Percentiles rank a stretch among this genome's conserved stretches.
These are phyloP conservation scores for Diplodia corticola DNA, from an alignment of 2,329 filamentous ascomycete species.

Conservation along the genomic window DNA sequence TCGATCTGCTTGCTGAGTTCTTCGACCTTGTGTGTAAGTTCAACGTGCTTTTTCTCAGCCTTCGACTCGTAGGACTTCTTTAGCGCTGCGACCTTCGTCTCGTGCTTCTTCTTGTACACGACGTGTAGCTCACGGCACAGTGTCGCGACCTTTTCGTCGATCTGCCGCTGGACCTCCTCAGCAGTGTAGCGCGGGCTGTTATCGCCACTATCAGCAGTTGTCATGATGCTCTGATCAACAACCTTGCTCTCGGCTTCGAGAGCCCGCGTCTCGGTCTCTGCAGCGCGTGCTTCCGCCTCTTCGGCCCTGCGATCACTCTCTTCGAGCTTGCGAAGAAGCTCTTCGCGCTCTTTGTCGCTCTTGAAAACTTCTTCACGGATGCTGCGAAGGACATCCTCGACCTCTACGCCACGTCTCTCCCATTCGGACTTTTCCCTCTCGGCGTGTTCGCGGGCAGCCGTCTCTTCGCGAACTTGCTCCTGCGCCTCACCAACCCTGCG, in stretches of 20 bases:
- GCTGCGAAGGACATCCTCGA: slow-evolving; percentile 76
- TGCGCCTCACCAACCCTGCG: slow-evolving; percentile 83
- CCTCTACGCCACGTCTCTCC: slow-evolving; percentile 82
- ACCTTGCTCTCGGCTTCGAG: slow-evolving; percentile 64
- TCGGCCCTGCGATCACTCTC: slow-evolving; percentile 73
- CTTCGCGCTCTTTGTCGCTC: slow-evolving; percentile 77
- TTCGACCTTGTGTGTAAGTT: slow-evolving; percentile 71
- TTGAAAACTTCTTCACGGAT: slow-evolving; percentile 80
- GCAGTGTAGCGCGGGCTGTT: slow-evolving; percentile 40
- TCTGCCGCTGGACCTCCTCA: slow-evolving; percentile 59
- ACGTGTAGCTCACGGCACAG: slow-evolving; percentile 78
- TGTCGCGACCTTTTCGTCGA: slow-evolving; percentile 84
- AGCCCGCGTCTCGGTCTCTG: slow-evolving; percentile 60
- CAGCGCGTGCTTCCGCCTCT: slow-evolving; percentile 72
- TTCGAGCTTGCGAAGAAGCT: slow-evolving; percentile 71
- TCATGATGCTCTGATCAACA: slow-evolving; percentile 53
- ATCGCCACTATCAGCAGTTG: slow-evolving; percentile 55
- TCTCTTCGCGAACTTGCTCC: slow-evolving; percentile 79
- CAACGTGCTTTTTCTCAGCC: slow-evolving; percentile 83
- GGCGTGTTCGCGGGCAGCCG: slow-evolving; percentile 67
- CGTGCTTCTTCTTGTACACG: slow-evolving; percentile 95
- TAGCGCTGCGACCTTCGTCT: slow-evolving; percentile 89
- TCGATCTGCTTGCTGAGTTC: slow-evolving; percentile 74
- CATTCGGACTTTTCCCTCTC: slow-evolving; percentile 76
- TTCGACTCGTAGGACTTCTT: slow-evolving; percentile 79